Base-by-base conservation (phyloP, 257 asterid species). In the Solanum chilense region DNA sequence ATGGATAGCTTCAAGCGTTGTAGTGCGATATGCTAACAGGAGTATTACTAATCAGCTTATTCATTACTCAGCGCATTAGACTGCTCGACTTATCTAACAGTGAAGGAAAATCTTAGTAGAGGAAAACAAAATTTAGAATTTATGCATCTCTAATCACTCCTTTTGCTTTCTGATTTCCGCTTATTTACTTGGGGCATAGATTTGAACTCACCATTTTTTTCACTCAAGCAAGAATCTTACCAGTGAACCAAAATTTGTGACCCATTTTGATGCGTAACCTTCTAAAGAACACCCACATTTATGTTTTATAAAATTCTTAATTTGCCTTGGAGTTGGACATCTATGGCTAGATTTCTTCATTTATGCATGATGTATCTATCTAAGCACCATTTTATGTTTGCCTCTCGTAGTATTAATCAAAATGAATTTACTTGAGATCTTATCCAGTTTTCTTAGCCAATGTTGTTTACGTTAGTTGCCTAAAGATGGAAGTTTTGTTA, bases 401-500 rank as follows among this genome's bases (percentile, higher is more conserved):
- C 7, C 13, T 76, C 60, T n/a, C 4, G 13, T 23, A 76, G 4
- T 42, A 76, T 12, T 76, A 76, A 76, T 76, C 2, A 7, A 76
- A 74, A 39, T 76, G 82, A 41, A 41, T 23, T 12, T 41, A 5
- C 29, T 23, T 75, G 83, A 77, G 84, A 80, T 80, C 10, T 80
- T 16, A 45, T 66, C 84, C 14, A 5, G 15, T 45, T 25, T 20
- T 20, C 84, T 25, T 78, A 15, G 41, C n/a, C 25, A n/a, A 8
- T 25, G 9, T 0, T 15, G 56, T 78, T 75, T 45, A 44, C 0
- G 21, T 87, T 25, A 82, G 60, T 84, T 42, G 60, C 68, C 85
- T 84, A 45, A 84, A 75, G 35, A 41, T 31, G 82, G 86, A 42
- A 64, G 13, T 82, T 12, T 5, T 85, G 25, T 92, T 92, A 88